Evolutionary conservation across 2,329 filamentous ascomycete species (phyloP).

Genomic region (Xylaria sp.): DNA sequence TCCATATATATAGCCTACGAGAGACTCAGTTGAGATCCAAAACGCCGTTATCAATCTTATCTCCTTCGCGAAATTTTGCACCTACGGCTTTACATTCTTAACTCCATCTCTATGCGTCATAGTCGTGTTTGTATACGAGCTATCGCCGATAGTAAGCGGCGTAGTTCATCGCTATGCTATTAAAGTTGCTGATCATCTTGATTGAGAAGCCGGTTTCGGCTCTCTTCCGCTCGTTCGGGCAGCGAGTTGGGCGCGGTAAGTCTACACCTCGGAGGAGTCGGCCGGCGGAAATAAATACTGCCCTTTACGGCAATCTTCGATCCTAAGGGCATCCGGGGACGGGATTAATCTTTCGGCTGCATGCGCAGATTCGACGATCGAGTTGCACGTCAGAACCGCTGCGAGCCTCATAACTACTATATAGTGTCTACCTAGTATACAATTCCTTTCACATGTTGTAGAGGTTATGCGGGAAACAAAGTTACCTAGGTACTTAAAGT

Average conservation of each 20-base stretch:
- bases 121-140: background rate
- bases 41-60: background rate
- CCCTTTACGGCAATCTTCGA: background rate
- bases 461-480: no score
- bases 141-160: background rate
- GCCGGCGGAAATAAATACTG: slow-evolving; percentile 21
- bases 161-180: background rate
- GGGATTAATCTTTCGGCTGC: no score
- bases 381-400: no score
- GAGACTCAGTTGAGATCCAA: background rate
- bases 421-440: no score
- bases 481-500: no score
- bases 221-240: background rate
- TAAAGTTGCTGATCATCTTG: background rate
- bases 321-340: background rate
- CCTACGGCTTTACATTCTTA: slow-evolving; percentile 12
- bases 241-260: background rate
- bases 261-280: background rate
- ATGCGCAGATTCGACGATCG: no score
- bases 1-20: background rate
- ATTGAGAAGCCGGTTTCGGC: background rate
- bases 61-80: background rate
- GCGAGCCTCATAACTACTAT: no score
- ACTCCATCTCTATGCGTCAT: slow-evolving; percentile 18
- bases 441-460: no score